A percentile compares a stretch with the other conserved stretches of the same genome.
These are phyloP conservation scores for Aureobasidium melanogenum DNA, from an alignment of 2,329 filamentous ascomycete species.

Conservation along the genomic window DNA sequence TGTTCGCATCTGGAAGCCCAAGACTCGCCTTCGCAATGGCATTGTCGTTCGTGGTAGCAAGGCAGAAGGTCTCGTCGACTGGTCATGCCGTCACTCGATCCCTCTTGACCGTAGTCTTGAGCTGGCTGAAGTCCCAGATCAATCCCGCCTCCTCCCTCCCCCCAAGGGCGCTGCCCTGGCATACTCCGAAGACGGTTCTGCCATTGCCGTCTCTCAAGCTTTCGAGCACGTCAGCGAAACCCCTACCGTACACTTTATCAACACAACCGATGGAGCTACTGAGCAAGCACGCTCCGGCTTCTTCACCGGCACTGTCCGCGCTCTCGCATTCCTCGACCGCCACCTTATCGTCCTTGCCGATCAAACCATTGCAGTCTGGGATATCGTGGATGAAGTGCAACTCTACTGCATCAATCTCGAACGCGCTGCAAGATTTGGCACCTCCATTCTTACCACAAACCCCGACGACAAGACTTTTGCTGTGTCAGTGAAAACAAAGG, in stretches of 20 bases:
- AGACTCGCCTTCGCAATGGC: constrained; percentile 59
- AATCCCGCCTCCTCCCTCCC: not conserved
- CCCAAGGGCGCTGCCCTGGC: constrained; percentile 54
- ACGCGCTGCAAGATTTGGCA: constrained; percentile 18
- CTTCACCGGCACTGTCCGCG: constrained; percentile 50
- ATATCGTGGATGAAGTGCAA: constrained; percentile 70
- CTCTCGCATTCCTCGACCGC: constrained; percentile 62
- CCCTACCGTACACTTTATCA: constrained; percentile 65
- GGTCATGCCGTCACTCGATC: constrained; percentile 53
- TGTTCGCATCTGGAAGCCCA: constrained; percentile 75
- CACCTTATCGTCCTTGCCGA: constrained; percentile 68
- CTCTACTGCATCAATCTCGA: constrained; percentile 56
- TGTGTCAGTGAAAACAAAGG: constrained; percentile 10
- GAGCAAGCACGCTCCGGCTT: constrained; percentile 59
- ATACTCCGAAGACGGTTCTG: constrained; percentile 78
- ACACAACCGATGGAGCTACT: constrained; percentile 59
- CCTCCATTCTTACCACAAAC: constrained; percentile 61
- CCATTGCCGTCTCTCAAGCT: constrained; percentile 55
- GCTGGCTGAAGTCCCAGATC: not conserved
- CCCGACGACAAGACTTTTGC: constrained; percentile 39
- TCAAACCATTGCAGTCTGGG: constrained; percentile 66
- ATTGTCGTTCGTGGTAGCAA: constrained; percentile 51
- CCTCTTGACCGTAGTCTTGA: constrained; percentile 25
- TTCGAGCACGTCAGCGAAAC: constrained; percentile 37
- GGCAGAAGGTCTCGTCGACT: constrained; percentile 57